Evolutionary conservation across 2,329 filamentous ascomycete genomes (phyloP), one percentile per base, ranked within the genome.

Genomic region (Fusarium irregulare): DNA sequence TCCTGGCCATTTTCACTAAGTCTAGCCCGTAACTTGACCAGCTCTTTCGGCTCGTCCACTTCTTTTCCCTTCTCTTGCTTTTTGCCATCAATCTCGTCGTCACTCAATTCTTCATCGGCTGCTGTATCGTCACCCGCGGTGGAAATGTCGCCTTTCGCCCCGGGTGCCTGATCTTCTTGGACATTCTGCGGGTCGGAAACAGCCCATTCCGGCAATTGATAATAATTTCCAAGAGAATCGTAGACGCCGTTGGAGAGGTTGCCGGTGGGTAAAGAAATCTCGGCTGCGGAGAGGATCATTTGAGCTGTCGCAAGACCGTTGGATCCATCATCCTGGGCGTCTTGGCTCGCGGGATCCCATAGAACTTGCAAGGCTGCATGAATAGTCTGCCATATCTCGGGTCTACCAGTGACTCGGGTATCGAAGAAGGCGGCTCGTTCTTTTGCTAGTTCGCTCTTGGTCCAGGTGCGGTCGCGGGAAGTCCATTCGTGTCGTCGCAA

Each of bases 371-470:
- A 84, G 0, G 90, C 91, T 2, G 89, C 83, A 47, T 86, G 86
- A 16, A 98, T 79, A 1, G 92, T 91, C 72, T 88, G 88, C 95
- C 95, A 98, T 27, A 96, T 87, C 79, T 97, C 93, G 7, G 86
- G 76, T 6, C 89, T 86, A 4, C 93, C 93, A 0, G 91, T 92
- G 18, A 97, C 93, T 48, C 93, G 85, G 3, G 94, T 98, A 66
- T 98, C 94, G 80, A 97, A 98, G 84, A 97, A 98, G 66, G 93
- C 93, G 50, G 82, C 82, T 50, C 95, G 88, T 80, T 97, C 93
- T 32, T 85, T 85, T 62, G 89, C 87, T 4, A 97, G 83, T 56
- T 91, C 83, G 18, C 81, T 76, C n/a, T 87, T 88, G 2, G 92
- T 94, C 92, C 92, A 97, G 18, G 82, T 80, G 21, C 87, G 87